Conservation (phyloP, 179 eudicot genomes). For the Vitellaria paradoxa region DNA sequence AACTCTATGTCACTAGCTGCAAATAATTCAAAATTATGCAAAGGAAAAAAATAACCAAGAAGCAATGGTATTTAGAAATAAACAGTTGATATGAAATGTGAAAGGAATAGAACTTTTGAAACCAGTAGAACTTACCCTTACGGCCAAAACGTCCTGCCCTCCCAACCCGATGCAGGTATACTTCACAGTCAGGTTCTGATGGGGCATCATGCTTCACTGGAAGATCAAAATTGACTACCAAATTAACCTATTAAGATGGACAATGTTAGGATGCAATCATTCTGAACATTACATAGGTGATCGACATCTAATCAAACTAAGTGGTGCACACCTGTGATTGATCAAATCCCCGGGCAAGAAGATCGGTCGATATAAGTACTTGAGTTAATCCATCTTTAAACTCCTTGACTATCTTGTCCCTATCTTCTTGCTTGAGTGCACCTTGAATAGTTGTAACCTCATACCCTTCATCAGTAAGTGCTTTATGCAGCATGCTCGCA, state of each 20-base stretch:
- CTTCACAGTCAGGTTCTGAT: constrained; percentile 82
- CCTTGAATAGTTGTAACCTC: constrained; percentile 94
- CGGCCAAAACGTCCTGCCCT: constrained; percentile 98
- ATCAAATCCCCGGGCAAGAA: constrained; percentile 93
- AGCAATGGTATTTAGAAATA: background rate
- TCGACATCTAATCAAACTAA: constrained; percentile 1
- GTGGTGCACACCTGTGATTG: constrained; percentile 58
- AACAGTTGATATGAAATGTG: background rate
- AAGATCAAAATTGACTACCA: constrained; percentile 93
- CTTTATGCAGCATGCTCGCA: constrained; percentile 57
- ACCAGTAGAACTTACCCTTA: constrained; percentile 45
- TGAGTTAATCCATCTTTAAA: constrained; percentile 87
- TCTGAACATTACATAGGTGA: background rate
- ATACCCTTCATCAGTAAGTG: constrained; percentile 64
- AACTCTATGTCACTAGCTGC: too few relatives aligned
- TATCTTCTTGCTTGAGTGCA: constrained; percentile 68
- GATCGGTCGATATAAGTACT: constrained; percentile 85
- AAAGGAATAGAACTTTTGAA: background rate
- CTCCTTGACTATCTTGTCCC: constrained; percentile 86
- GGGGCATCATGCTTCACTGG: constrained; percentile 46
- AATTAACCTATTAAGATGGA: constrained; percentile 52
- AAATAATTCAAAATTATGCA: too few relatives aligned
- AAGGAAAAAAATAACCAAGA: background rate
- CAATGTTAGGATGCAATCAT: background rate
- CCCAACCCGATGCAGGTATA: constrained; percentile 94